phyloP scores from a whole-genome alignment of 495 filamentous ascomycete genomes.

The Aspergillus hancockii region DNA sequence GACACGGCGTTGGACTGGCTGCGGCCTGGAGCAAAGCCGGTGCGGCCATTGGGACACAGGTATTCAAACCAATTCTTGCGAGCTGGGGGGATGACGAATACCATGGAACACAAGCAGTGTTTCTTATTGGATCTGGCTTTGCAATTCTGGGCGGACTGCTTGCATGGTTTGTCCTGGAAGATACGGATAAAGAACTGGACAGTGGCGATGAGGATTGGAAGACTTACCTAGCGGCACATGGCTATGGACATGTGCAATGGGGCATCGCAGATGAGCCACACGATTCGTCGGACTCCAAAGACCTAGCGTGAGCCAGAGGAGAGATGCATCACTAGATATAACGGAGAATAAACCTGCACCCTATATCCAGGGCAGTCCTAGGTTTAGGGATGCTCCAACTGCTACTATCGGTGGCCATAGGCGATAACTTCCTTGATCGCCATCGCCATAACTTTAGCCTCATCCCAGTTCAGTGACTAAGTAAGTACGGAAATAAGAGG shows the following conservation, averaged over 20 bases:
- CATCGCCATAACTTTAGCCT: no score
- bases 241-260: conserved; percentile 28
- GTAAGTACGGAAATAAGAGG: no score
- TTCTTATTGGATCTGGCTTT: conserved; percentile 31
- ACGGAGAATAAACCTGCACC: no score
- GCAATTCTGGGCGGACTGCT: conserved; percentile 25
- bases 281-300: no score
- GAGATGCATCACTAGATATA: no score
- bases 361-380: no score
- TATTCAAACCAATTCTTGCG: conserved; percentile 51
- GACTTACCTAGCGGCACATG: conserved; percentile 25
- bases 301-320: no score
- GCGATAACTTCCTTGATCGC: no score
- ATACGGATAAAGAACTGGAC: conserved; percentile 25
- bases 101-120: conserved; percentile 30
- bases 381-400: no score
- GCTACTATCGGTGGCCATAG: no score
- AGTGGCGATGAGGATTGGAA: conserved; percentile 32
- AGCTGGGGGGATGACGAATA: conserved; percentile 26
- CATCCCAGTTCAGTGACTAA: no score
- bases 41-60: conserved; percentile 76
- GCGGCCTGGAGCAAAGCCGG: conserved; percentile 78
- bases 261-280: conserved; percentile 5
- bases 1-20: conserved; percentile 79
- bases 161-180: conserved; percentile 31